Evolutionary conservation across 1,139 yeast genomes (phyloP).

Genomic region (Yamadazyma diddensiae): DNA sequence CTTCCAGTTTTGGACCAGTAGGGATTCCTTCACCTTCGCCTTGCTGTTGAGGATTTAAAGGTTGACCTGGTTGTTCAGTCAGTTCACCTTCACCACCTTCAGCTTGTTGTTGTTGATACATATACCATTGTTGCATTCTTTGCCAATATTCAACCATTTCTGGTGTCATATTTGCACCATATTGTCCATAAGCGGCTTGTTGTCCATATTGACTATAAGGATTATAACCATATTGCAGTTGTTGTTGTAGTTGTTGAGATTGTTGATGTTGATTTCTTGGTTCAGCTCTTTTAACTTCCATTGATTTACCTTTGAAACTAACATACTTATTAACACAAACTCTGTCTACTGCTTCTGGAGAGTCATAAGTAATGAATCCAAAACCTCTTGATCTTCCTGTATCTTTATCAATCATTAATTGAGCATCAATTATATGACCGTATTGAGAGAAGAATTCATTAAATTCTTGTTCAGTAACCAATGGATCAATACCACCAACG

Average conservation of each 20-base stretch:
- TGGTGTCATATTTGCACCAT: conserved; percentile 61
- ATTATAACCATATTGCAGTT: conserved; percentile 24
- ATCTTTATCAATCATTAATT: conserved; percentile 95
- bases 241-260: conserved; percentile 39
- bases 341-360: conserved; percentile 92
- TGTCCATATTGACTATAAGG: conserved; percentile 37
- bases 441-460: conserved; percentile 83
- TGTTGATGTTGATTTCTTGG: conserved; percentile 67
- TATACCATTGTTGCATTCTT: conserved; percentile 76
- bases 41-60: conserved; percentile 55
- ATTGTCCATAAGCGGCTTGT: conserved; percentile 16
- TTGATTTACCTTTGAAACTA: conserved; percentile 81
- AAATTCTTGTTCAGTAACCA: conserved; percentile 90
- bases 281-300: conserved; percentile 98
- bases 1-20: background rate
- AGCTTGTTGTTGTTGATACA: conserved; percentile 58
- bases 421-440: conserved; percentile 95
- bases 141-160: conserved; percentile 90
- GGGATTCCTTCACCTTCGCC: conserved; percentile 19
- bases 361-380: conserved; percentile 95
- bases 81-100: conserved; percentile 31
- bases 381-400: conserved; percentile 98
- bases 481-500: conserved; percentile 97
- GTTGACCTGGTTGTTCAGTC: conserved; percentile 41
- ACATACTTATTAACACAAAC: conserved; percentile 83